Evolutionary conservation across 768 basidiomycete species (phyloP), one percentile per base, ranked within the genome.

Genomic region (Panus rudis): DNA sequence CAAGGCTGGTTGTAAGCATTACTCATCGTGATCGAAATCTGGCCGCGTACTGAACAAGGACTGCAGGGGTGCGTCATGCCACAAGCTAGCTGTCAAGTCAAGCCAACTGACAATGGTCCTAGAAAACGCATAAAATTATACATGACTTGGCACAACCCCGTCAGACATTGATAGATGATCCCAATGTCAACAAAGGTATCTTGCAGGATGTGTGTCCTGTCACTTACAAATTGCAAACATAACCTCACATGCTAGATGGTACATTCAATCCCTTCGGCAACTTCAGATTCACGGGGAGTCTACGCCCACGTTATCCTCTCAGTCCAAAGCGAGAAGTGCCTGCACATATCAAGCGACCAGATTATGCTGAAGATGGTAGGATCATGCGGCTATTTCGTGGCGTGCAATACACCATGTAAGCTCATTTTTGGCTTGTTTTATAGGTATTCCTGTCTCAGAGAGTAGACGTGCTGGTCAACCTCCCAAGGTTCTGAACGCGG

Each of bases 301-400:
- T 94, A 45, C 76, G 84, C 50, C 92, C 93, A 1, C 71, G 77
- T 27, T 96, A 97, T 64, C 93, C 93, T n/a, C 71, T 96, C 31
- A 86, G 89, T 22, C 68, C 81, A 4, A 82, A 69, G 52, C 79
- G 93, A 23, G 59, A 57, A 4, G 79, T 98, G 3, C 96, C 93
- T 7, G 76, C 72, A 21, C 81, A 91, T 56, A 96, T 99, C 52
- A 75, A 73, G 8, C 70, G 79, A 43, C 96, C 96, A 3, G 96
- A 98, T 55, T 96, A 97, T 66, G 88, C 85, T 16, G 70, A 77
- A 49, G 67, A 79, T 52, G 76, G 85, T 87, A 60, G 69, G 71
- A 52, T 65, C 33, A 43, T 39, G 42, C 40, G 37, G 49, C 27
- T 63, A 37, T 45, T 62, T 27, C 52, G 30, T 33, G 39, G 41